Conservation (phyloP, 306 rosid species). For the Sesbania bispinosa region DNA sequence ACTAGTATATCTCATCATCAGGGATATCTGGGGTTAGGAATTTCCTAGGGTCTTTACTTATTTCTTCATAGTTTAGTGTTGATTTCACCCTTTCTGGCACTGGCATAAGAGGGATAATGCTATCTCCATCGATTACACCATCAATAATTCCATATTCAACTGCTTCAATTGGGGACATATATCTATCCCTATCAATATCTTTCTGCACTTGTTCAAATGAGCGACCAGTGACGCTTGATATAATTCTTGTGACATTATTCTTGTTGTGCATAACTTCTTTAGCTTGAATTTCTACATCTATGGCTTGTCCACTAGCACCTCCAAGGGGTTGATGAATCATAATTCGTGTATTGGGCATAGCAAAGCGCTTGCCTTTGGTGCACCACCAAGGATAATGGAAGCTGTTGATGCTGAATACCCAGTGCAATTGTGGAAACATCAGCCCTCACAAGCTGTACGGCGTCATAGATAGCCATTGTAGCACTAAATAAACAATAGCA, state of each 20-base stretch:
- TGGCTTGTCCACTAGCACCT: constrained; percentile 97
- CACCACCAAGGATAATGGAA: constrained; percentile 86
- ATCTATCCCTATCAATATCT: constrained; percentile 85
- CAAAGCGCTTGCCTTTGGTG: constrained; percentile 97
- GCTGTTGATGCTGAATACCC: constrained; percentile 95
- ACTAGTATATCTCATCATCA: constrained; percentile 81
- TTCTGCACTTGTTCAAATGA: constrained; percentile 75
- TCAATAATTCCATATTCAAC: constrained; percentile 92
- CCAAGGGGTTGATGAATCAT: constrained; percentile 96
- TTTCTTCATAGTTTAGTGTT: constrained; percentile 46
- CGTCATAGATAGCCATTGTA: constrained; percentile 91
- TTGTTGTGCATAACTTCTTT: constrained; percentile 79
- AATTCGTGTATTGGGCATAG: constrained; percentile 92
- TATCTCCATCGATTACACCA: constrained; percentile 78
- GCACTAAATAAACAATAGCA: constrained; percentile 49
- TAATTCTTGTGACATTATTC: constrained; percentile 60
- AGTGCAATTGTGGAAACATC: constrained; percentile 92
- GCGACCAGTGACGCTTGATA: constrained; percentile 76
- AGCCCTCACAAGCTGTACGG: constrained; percentile 93
- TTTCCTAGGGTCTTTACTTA: constrained; percentile 58
- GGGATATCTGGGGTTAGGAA: constrained; percentile 78
- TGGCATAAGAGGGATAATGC: constrained; percentile 73
- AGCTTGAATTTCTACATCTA: constrained; percentile 95
- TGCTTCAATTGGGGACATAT: constrained; percentile 93
- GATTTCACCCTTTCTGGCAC: constrained; percentile 74